phyloP scores from a whole-genome alignment of 2,329 filamentous ascomycete species.

The Fonsecaea nubica region DNA sequence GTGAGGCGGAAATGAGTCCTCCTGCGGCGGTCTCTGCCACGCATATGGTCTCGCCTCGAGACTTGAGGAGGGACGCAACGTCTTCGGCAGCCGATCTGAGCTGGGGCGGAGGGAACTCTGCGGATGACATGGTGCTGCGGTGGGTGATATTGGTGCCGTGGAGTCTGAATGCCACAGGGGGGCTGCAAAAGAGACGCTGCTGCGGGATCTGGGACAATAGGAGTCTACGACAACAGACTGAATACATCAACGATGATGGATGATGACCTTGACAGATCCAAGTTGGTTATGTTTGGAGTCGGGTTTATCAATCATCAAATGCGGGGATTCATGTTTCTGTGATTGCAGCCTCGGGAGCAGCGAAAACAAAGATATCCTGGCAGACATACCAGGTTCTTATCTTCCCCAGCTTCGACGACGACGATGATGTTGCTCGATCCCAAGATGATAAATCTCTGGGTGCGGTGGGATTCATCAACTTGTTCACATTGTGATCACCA shows the following conservation, averaged over 20 bases:
- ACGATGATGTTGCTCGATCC: neutral
- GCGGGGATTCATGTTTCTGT: neutral
- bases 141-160: slow-evolving; percentile 1
- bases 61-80: slow-evolving; percentile 45
- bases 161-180: neutral
- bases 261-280: neutral
- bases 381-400: neutral
- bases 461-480: neutral
- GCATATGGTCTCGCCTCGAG: slow-evolving; percentile 63
- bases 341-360: slow-evolving; percentile 1
- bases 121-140: neutral
- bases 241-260: neutral
- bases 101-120: slow-evolving; percentile 27
- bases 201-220: neutral
- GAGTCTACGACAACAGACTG: neutral
- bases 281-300: neutral
- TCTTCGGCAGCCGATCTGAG: slow-evolving; percentile 27
- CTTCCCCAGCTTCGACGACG: neutral
- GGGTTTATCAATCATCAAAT: neutral
- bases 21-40: slow-evolving; percentile 70
- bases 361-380: neutral
- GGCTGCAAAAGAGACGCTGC: neutral
- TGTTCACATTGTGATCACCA: neutral
- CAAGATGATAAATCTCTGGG: neutral
- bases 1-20: slow-evolving; percentile 65